These are phyloP conservation scores for Paulownia fortunei DNA, from an alignment of 257 asterid species.

Conservation along the genomic window DNA sequence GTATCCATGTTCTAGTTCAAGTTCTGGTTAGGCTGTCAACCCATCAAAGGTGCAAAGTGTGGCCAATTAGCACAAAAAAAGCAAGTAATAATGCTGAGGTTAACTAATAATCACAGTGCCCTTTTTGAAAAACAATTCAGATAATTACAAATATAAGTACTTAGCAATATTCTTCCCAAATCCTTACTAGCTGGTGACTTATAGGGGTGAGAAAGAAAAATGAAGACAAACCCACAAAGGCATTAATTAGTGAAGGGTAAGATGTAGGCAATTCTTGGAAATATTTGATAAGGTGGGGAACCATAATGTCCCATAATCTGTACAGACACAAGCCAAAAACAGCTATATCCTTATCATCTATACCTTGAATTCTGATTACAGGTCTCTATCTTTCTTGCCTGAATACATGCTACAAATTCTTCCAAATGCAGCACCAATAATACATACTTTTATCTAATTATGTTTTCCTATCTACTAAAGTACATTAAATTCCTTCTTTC, in stretches of 20 bases:
- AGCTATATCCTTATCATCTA: slow-evolving; percentile 49
- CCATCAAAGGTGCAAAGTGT: slow-evolving; percentile 20
- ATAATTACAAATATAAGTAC: slow-evolving; percentile 18
- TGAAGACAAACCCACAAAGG: slow-evolving; percentile 38
- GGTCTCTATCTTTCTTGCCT: slow-evolving; percentile 18
- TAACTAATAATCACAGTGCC: background rate
- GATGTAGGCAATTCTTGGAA: slow-evolving; percentile 53
- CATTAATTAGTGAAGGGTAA: slow-evolving; percentile 55
- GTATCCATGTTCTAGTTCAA: slow-evolving; percentile 54
- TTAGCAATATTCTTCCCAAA: background rate
- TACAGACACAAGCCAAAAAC: slow-evolving; percentile 35
- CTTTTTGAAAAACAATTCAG: background rate
- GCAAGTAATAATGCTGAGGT: background rate
- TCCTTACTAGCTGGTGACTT: slow-evolving; percentile 9
- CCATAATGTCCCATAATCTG: slow-evolving; percentile 45
- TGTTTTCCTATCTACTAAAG: background rate
- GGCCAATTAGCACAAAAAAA: slow-evolving; percentile 8
- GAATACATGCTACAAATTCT: background rate
- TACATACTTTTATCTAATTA: slow-evolving; percentile 6
- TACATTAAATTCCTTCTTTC: background rate
- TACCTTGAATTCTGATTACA: slow-evolving; percentile 31
- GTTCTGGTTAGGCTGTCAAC: slow-evolving; percentile 50
- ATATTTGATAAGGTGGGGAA: slow-evolving; percentile 47
- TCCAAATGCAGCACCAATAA: slow-evolving; percentile 11
- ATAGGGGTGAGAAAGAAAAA: slow-evolving; percentile 16